phyloP scores from a whole-genome alignment of 2,329 filamentous ascomycete genomes.

The Corinectria fuckeliana region DNA sequence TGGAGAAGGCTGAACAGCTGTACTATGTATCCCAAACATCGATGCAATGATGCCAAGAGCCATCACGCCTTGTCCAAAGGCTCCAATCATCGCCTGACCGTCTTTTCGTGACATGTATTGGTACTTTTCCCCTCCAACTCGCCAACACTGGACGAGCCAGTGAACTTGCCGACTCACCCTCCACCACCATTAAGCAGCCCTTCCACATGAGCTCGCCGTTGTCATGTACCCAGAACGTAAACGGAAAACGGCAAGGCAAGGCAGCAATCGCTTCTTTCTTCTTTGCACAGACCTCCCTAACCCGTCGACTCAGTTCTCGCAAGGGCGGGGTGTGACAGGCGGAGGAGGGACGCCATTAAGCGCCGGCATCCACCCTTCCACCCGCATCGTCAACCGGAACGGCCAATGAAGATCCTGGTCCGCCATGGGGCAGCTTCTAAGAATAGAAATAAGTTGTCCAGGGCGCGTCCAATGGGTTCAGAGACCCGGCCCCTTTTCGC shows the following conservation, averaged over 20 bases:
- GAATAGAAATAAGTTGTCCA: slow-evolving; percentile 32
- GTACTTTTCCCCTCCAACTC: not conserved
- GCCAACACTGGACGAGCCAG: not conserved
- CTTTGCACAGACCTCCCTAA: too few relatives aligned
- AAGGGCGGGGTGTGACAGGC: slow-evolving; percentile 11
- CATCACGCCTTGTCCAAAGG: not conserved
- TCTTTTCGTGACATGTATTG: slow-evolving; percentile 19
- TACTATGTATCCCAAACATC: not conserved
- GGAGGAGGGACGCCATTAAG: slow-evolving; percentile 33
- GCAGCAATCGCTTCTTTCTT: too few relatives aligned
- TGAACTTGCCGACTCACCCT: slow-evolving; percentile 4
- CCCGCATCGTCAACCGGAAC: slow-evolving; percentile 27
- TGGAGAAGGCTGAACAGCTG: not conserved
- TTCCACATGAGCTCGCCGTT: slow-evolving; percentile 24
- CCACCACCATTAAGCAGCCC: slow-evolving; percentile 26
- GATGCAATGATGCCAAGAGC: not conserved
- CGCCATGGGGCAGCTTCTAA: slow-evolving; percentile 29
- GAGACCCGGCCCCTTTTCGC: slow-evolving; percentile 20
- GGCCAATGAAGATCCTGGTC: slow-evolving; percentile 24
- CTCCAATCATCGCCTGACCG: slow-evolving; percentile 15
- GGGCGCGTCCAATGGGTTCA: slow-evolving; percentile 20
- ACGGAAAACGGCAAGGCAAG: too few relatives aligned
- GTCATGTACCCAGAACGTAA: slow-evolving; percentile 22
- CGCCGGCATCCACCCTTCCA: slow-evolving; percentile 34
- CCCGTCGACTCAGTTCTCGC: slow-evolving; percentile 7